Base-by-base conservation (phyloP, 495 filamentous ascomycete species). In the Aspergillus baeticus region DNA sequence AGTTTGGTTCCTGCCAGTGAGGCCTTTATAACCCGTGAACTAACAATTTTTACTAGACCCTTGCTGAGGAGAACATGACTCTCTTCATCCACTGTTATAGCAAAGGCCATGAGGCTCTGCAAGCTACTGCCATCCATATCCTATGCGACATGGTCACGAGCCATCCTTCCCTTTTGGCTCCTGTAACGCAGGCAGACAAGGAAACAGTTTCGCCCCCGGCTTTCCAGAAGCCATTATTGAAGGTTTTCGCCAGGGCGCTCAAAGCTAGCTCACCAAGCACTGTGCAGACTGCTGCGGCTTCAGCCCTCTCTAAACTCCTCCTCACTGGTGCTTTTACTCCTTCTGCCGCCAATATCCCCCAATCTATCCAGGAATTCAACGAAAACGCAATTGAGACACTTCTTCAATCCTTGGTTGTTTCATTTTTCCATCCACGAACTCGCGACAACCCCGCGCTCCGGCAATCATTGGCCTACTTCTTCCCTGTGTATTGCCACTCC, bases 71-170 rank as follows among this genome's bases (percentile, higher is more conserved):
- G 62, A 99, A 98, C 66, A 81, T 98, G 44, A 89, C 84, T 0
- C 84, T 98, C 6, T 98, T 99, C 71, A 87, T 96, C 64, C 93
- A 96, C 69, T 98, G 95, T 76, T 96, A 92, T 72, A 88, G 77
- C 72, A 95, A 95, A 73, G 94, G 94, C 13, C 91, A 96, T 64
- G 86, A 92, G 20, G 86, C 86, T 5, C 78, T 98, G 45, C 91
- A 98, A 68, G 87, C 89, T 34, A 94, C 90, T 2, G 89, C 93
- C 0, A 74, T 98, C 33, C 89, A 97, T 45, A 94, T 96, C 58
- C 82, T 98, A n/a, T 88, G 89, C 31, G 94, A 98, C 70, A 94
- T 98, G 69, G 77, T 98, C 23, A 89, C 88, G 31, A 87, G 89
- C 2, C 92, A 97, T 59, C 91, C 91, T 22, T 82, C 88, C 0